A percentile compares a stretch with the other conserved stretches of the same genome.
phyloP scores from a whole-genome alignment of 2,329 filamentous ascomycete genomes.

The Ophiocordyceps camponoti-rufipedis region DNA sequence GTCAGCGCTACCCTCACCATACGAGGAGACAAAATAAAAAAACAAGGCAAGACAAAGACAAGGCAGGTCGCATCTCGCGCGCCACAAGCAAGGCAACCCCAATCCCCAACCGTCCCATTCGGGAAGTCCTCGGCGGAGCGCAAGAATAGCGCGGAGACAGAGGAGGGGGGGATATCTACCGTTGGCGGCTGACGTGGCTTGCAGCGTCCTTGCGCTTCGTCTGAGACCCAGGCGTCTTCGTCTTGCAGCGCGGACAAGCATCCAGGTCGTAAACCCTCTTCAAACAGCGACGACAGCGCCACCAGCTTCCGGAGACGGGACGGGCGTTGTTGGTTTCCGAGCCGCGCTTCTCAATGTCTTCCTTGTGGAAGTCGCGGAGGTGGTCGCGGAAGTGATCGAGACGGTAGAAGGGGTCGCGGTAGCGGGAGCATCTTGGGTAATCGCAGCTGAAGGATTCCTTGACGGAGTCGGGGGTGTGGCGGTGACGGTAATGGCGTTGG shows the following conservation, averaged over 20 bases:
- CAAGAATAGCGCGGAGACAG: not conserved
- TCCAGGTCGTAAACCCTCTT: slow-evolving; percentile 23
- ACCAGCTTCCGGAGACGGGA: slow-evolving; percentile 24
- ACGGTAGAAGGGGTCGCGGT: slow-evolving; percentile 27
- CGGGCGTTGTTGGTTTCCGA: slow-evolving; percentile 19
- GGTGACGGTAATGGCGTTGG: slow-evolving; percentile 30
- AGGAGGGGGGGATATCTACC: not conserved
- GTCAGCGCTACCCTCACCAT: not conserved
- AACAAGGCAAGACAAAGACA: not conserved
- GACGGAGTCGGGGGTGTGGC: slow-evolving; percentile 22
- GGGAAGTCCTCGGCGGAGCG: not conserved
- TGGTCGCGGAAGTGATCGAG: slow-evolving; percentile 40
- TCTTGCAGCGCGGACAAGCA: slow-evolving; percentile 28
- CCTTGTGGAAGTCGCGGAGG: slow-evolving; percentile 34
- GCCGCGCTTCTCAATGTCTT: slow-evolving; percentile 32
- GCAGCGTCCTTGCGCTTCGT: slow-evolving; percentile 15
- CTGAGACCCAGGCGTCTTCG: slow-evolving; percentile 25
- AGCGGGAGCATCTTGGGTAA: slow-evolving; percentile 28
- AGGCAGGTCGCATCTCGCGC: not conserved
- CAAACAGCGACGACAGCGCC: slow-evolving; percentile 36
- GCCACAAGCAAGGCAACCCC: not conserved
- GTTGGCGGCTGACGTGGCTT: not conserved
- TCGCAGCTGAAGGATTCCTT: slow-evolving; percentile 31
- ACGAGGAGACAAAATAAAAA: not conserved
- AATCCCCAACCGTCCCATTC: not conserved